Evolutionary conservation across 2,329 filamentous ascomycete species (phyloP).

Genomic region (Chaetomiaceae sp.): DNA sequence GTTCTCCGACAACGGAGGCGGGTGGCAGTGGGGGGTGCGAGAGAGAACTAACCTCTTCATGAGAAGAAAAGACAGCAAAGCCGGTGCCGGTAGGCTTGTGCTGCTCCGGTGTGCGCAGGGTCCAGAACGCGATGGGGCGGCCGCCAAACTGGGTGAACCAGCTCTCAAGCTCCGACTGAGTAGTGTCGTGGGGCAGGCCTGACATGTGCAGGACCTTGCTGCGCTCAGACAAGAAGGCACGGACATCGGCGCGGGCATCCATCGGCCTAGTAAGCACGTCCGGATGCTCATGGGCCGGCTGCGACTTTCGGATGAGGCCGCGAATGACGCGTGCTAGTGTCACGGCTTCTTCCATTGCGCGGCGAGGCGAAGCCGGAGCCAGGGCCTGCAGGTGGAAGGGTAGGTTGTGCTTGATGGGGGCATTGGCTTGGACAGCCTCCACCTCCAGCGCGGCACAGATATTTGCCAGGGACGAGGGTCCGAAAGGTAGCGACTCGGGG

Average conservation of each 20-base stretch:
- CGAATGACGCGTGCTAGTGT: constrained; percentile 89
- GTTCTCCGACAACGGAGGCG: too few relatives aligned
- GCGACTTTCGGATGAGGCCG: constrained; percentile 91
- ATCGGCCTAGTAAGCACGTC: constrained; percentile 93
- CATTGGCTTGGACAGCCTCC: constrained; percentile 93
- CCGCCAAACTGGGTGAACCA: constrained; percentile 99
- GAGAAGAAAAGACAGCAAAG: constrained; percentile 97
- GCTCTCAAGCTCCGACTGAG: constrained; percentile 96
- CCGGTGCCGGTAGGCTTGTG: constrained; percentile 99
- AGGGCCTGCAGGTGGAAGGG: constrained; percentile 96
- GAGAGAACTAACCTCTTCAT: constrained; percentile 72
- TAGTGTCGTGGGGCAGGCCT: constrained; percentile 94
- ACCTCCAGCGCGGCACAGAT: constrained; percentile 98
- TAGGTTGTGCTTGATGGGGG: constrained; percentile 97
- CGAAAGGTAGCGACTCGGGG: constrained; percentile 93
- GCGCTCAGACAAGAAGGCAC: constrained; percentile 90
- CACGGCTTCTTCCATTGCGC: constrained; percentile 96
- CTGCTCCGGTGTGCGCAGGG: constrained; percentile 92
- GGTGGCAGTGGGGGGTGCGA: neutral
- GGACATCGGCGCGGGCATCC: constrained; percentile 93
- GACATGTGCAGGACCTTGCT: constrained; percentile 99
- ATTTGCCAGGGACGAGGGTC: constrained; percentile 90
- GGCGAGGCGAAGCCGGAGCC: constrained; percentile 88
- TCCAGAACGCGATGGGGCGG: constrained; percentile 98
- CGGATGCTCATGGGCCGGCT: constrained; percentile 86